Conservation (phyloP, 1,284 basidiomycete genomes). For the Trametes versicolor region DNA sequence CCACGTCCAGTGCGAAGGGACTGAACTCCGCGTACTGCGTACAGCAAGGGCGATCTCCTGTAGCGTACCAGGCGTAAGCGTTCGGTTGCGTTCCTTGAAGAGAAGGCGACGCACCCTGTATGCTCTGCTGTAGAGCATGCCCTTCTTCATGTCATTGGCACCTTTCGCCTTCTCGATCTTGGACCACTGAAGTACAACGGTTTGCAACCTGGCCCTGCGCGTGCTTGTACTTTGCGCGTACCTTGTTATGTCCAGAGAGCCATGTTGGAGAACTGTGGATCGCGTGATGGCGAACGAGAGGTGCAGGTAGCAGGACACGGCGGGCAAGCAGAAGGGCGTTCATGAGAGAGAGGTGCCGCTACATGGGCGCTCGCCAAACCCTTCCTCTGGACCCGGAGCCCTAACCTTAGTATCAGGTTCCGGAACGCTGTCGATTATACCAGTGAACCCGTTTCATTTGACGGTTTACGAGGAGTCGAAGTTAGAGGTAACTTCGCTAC, state of each 20-base stretch:
- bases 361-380: constrained; percentile 9
- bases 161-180: constrained; percentile 90
- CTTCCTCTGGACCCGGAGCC: background rate
- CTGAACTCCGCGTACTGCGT: constrained; percentile 57
- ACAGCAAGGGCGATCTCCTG: constrained; percentile 80
- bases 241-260: constrained; percentile 77
- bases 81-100: constrained; percentile 8
- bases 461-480: too few species aligned
- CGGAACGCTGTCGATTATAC: too few species aligned
- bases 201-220: background rate
- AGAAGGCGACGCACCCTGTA: constrained; percentile 58
- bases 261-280: constrained; percentile 39
- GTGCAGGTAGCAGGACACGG: background rate
- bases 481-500: too few species aligned
- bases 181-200: constrained; percentile 68
- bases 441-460: too few species aligned
- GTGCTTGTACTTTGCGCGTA: constrained; percentile 35
- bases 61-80: background rate
- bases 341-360: constrained; percentile 11
- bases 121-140: constrained; percentile 66
- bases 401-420: background rate
- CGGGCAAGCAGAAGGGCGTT: constrained; percentile 19
- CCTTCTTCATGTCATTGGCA: constrained; percentile 72
- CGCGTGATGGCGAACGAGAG: constrained; percentile 15
- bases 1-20: background rate